phyloP scores from a whole-genome alignment of 331 rosid genomes.

The Spiraea crenata region DNA sequence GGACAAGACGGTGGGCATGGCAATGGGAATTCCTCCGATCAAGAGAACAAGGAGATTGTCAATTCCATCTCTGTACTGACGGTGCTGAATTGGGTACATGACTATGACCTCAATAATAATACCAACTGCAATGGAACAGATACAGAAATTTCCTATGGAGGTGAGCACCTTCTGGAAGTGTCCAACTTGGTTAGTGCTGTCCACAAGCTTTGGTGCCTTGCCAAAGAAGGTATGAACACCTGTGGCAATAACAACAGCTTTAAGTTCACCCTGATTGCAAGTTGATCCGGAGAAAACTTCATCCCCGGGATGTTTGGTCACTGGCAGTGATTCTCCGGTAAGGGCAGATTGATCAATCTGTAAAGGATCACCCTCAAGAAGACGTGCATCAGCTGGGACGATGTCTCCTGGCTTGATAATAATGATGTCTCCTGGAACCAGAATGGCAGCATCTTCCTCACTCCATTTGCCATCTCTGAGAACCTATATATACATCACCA shows the following conservation, averaged over 20 bases:
- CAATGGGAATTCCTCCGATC: slow-evolving; percentile 99
- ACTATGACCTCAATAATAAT: slow-evolving; percentile 84
- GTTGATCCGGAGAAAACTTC: slow-evolving; percentile 98
- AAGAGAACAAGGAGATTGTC: slow-evolving; percentile 94
- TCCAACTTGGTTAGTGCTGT: slow-evolving; percentile 96
- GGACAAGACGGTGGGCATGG: slow-evolving; percentile 99
- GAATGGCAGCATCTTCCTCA: slow-evolving; percentile 89
- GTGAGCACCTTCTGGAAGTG: slow-evolving; percentile 96
- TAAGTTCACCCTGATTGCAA: slow-evolving; percentile 96
- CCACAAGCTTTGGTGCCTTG: slow-evolving; percentile 98
- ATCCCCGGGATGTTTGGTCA: slow-evolving; percentile 81
- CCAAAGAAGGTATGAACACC: slow-evolving; percentile 99
- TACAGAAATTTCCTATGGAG: slow-evolving; percentile 95
- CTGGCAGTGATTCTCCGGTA: slow-evolving; percentile 98
- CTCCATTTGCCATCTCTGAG: slow-evolving; percentile 95
- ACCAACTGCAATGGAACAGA: slow-evolving; percentile 90
- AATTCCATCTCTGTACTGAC: slow-evolving; percentile 77
- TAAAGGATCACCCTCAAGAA: slow-evolving; percentile 93
- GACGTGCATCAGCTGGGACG: slow-evolving; percentile 98
- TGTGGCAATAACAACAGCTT: slow-evolving; percentile 96
- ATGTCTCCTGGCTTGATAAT: slow-evolving; percentile 93
- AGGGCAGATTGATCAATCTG: slow-evolving; percentile 93
- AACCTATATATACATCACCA: slow-evolving; percentile 41
- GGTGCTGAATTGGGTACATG: slow-evolving; percentile 93
- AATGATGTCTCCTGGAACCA: slow-evolving; percentile 94